phyloP scores from a whole-genome alignment of 1,284 basidiomycete genomes.

The Ustilago crameri region DNA sequence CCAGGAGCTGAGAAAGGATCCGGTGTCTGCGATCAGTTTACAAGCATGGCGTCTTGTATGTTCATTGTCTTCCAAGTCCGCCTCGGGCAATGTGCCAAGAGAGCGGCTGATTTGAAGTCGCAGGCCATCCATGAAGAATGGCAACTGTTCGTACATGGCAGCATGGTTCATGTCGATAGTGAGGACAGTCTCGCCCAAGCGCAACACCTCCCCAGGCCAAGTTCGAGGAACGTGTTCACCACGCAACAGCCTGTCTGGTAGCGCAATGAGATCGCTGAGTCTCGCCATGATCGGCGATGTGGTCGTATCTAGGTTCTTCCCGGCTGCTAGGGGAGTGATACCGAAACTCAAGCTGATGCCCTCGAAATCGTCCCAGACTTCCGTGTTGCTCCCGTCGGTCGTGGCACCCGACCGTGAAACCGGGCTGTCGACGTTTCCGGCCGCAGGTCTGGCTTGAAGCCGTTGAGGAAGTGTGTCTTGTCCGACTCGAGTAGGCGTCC shows the following conservation, averaged over 20 bases:
- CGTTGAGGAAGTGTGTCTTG: background rate
- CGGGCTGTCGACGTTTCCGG: background rate
- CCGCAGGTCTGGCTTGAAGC: background rate
- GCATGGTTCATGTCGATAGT: constrained; percentile 31
- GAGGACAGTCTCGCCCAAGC: constrained; percentile 32
- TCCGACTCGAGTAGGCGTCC: constrained; percentile 18
- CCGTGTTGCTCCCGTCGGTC: background rate
- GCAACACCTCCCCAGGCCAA: constrained; percentile 26
- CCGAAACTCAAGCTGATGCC: constrained; percentile 61
- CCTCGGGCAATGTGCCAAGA: background rate
- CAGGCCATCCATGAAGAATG: constrained; percentile 27
- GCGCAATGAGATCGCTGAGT: constrained; percentile 18
- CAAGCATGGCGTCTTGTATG: constrained; percentile 6
- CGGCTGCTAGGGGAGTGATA: constrained; percentile 36
- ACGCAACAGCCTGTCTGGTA: constrained; percentile 31
- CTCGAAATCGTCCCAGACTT: constrained; percentile 46
- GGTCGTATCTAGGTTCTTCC: constrained; percentile 2
- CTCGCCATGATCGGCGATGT: constrained; percentile 14
- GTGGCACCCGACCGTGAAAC: background rate
- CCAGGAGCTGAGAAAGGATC: constrained; percentile 32
- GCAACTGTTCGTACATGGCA: constrained; percentile 13
- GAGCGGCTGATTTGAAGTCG: constrained; percentile 21
- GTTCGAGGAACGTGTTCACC: constrained; percentile 21
- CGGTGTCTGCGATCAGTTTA: constrained; percentile 23
- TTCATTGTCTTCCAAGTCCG: background rate